Evolutionary conservation across 2,329 filamentous ascomycete genomes (phyloP).

Genomic region (Diplodia mutila): DNA sequence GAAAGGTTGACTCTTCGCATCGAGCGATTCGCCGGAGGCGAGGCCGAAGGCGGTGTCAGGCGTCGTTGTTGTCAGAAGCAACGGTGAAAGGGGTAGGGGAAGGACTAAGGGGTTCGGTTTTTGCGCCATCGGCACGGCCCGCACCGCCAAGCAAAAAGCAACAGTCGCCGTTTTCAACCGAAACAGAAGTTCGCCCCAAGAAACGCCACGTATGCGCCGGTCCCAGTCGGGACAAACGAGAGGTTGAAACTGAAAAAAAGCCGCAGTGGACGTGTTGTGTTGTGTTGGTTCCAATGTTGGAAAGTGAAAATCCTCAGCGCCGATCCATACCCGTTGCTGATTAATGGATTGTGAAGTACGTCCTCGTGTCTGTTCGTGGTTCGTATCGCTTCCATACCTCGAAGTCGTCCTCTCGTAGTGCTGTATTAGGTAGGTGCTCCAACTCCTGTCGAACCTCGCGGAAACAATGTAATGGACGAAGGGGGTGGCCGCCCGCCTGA

Average conservation of each 20-base stretch:
- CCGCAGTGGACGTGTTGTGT: conserved; percentile 8
- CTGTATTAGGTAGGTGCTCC: conserved; percentile 14
- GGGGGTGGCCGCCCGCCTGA: conserved; percentile 13
- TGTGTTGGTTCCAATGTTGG: not conserved
- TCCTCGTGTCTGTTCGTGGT: conserved; percentile 18
- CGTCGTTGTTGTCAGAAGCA: conserved; percentile 11
- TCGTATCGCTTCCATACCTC: conserved; percentile 18
- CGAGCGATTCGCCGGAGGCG: conserved; percentile 5
- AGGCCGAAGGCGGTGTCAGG: conserved; percentile 21
- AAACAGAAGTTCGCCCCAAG: conserved; percentile 15
- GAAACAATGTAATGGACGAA: conserved; percentile 12
- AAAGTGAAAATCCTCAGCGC: conserved; percentile 12
- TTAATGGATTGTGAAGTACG: conserved; percentile 19
- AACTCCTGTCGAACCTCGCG: conserved; percentile 3
- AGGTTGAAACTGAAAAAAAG: conserved; percentile 10
- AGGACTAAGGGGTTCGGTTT: conserved; percentile 22
- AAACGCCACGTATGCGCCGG: conserved; percentile 23
- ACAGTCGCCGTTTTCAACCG: conserved; percentile 23
- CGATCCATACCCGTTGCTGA: conserved; percentile 15
- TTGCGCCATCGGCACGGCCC: conserved; percentile 23
- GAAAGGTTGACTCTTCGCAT: conserved; percentile 1
- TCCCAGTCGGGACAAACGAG: conserved; percentile 17
- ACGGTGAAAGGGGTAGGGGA: conserved; percentile 4
- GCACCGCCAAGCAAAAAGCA: conserved; percentile 21
- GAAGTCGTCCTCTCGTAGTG: conserved; percentile 15